Conservation (phyloP, 2,329 filamentous ascomycete species). For the Hirsutella minnesotensis region DNA sequence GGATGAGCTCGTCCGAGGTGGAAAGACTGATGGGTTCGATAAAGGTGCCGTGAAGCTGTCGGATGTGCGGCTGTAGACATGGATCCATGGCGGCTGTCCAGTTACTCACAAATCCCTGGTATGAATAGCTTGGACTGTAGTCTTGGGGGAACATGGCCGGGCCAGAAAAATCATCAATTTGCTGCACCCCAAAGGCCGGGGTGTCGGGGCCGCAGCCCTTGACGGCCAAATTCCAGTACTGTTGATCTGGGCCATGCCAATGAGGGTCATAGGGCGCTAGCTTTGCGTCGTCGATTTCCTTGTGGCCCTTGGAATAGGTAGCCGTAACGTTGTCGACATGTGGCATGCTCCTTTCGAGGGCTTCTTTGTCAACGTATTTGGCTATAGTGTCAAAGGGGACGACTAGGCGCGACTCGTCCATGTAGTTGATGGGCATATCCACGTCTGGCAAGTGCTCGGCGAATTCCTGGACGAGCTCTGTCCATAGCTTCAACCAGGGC, state of each 20-base stretch:
- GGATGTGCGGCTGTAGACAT: conserved; percentile 44
- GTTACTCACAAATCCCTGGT: conserved; percentile 41
- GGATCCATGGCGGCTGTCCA: conserved; percentile 47
- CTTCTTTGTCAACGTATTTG: conserved; percentile 35
- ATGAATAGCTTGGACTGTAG: conserved; percentile 23
- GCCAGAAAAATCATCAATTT: conserved; percentile 16
- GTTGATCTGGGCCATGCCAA: conserved; percentile 32
- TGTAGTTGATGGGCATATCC: conserved; percentile 53
- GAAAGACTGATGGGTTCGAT: conserved; percentile 39
- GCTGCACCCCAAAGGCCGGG: conserved; percentile 26
- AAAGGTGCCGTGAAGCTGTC: conserved; percentile 43
- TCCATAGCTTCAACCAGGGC: conserved; percentile 36
- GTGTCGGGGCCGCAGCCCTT: conserved; percentile 45
- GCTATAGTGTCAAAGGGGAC: conserved; percentile 46
- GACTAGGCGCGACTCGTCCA: conserved; percentile 52
- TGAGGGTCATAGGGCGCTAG: conserved; percentile 29
- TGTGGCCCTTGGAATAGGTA: conserved; percentile 25
- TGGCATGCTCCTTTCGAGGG: conserved; percentile 28
- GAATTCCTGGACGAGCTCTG: conserved; percentile 36
- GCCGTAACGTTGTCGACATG: conserved; percentile 30
- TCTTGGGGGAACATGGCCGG: conserved; percentile 22
- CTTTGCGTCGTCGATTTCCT: conserved; percentile 20
- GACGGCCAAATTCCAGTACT: conserved; percentile 48
- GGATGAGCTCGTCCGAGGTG: conserved; percentile 41
- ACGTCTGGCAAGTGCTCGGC: conserved; percentile 47